These are phyloP conservation scores for Sherardia arvensis DNA, from an alignment of 257 asterid species.

Conservation along the genomic window DNA sequence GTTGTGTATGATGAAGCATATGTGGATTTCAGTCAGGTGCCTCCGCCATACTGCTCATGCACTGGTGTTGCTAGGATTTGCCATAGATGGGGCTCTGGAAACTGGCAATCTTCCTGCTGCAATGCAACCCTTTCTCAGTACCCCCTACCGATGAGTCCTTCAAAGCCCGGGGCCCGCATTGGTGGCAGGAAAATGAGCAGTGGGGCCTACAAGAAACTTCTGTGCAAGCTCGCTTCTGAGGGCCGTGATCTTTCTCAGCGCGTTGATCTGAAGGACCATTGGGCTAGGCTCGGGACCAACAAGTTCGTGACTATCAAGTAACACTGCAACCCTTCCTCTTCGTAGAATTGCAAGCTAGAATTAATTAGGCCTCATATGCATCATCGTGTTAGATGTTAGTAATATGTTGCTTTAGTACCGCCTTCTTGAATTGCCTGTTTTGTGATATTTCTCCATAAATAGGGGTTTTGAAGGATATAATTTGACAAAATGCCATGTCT, in stretches of 20 bases:
- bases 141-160: slow-evolving; percentile 31
- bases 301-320: slow-evolving; percentile 26
- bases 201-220: slow-evolving; percentile 30
- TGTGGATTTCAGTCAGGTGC: slow-evolving; percentile 26
- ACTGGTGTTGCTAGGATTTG: slow-evolving; percentile 30
- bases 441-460: not conserved
- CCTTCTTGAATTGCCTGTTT: not conserved
- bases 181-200: slow-evolving; percentile 31
- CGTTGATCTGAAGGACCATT: slow-evolving; percentile 31
- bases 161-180: slow-evolving; percentile 23
- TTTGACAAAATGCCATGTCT: slow-evolving; percentile 1
- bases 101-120: slow-evolving; percentile 38
- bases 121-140: slow-evolving; percentile 25
- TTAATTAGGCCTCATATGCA: not conserved
- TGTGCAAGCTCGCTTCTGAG: slow-evolving; percentile 24
- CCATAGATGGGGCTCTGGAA: slow-evolving; percentile 27
- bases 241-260: slow-evolving; percentile 32
- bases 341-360: not conserved
- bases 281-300: slow-evolving; percentile 30
- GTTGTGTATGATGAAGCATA: slow-evolving; percentile 15
- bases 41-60: slow-evolving; percentile 33
- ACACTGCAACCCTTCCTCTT: not conserved
- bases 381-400: not conserved
- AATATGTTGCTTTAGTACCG: not conserved
- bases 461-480: no score